A percentile compares a stretch with the other conserved stretches of the same genome.
Evolutionary conservation across 345 rosid species (phyloP).

Genomic region (Erucastrum elatum): DNA sequence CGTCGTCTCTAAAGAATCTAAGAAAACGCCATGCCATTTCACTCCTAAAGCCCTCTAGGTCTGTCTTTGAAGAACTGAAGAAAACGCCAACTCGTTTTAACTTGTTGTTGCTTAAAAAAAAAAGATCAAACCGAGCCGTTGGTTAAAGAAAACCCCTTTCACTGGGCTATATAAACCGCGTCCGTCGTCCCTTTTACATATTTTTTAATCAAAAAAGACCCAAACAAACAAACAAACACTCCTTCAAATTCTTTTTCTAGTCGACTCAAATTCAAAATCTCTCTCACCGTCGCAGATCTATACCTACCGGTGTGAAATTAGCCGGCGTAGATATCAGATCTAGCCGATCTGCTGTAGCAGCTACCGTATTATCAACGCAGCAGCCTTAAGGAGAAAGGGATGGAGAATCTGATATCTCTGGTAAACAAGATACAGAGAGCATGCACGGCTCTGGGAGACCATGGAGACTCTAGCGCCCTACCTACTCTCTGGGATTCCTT

Average conservation of each 20-base stretch:
- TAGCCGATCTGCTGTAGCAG: background rate
- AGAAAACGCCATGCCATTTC: slow-evolving; percentile 17
- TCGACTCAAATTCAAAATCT: background rate
- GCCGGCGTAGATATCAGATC: background rate
- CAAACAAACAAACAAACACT: background rate
- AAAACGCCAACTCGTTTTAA: background rate
- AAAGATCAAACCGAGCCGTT: background rate
- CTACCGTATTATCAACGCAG: background rate
- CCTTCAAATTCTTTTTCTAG: background rate
- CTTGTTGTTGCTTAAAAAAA: background rate
- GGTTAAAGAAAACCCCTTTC: background rate
- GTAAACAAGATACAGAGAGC: slow-evolving; percentile 99
- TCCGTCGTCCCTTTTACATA: background rate
- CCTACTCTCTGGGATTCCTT: slow-evolving; percentile 97
- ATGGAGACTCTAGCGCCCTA: slow-evolving; percentile 64
- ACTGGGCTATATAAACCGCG: background rate
- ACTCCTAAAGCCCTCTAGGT: background rate
- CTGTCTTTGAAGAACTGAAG: background rate
- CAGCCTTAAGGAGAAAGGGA: slow-evolving; percentile 24
- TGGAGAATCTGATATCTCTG: slow-evolving; percentile 91
- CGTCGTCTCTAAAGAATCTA: background rate
- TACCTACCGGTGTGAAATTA: background rate
- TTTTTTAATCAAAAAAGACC: background rate
- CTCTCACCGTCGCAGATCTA: background rate
- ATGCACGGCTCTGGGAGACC: slow-evolving; percentile 99